These are phyloP conservation scores for Thraustotheca clavata DNA, from an alignment of 352 stramenopile species.

Conservation along the genomic window DNA sequence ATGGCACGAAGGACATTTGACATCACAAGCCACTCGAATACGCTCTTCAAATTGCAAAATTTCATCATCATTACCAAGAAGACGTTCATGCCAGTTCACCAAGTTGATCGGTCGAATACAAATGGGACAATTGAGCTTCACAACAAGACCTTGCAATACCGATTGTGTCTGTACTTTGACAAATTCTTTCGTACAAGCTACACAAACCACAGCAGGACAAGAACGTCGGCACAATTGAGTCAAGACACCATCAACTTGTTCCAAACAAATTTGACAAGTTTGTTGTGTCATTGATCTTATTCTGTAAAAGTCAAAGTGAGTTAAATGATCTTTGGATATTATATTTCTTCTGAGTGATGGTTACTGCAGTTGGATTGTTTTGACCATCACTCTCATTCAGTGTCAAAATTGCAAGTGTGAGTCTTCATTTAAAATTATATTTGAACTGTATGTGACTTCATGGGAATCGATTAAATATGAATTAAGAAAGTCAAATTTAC, in stretches of 20 bases:
- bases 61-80: not conserved
- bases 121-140: slow-evolving; percentile 12
- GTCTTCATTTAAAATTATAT: no score
- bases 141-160: not conserved
- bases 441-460: no score
- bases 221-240: not conserved
- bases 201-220: not conserved
- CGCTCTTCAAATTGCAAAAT: not conserved
- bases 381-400: no score
- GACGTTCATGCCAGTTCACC: not conserved
- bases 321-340: no score
- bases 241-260: not conserved
- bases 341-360: no score
- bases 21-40: not conserved
- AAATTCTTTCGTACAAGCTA: not conserved
- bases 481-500: no score
- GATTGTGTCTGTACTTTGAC: not conserved
- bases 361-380: no score
- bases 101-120: slow-evolving; percentile 5
- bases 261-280: not conserved
- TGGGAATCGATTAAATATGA: no score
- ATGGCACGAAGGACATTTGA: not conserved
- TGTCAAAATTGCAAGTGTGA: no score
- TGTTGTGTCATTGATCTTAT: no score
- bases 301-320: no score